phyloP scores from a whole-genome alignment of 2,329 filamentous ascomycete species.

The Rutstroemia sydowiana region DNA sequence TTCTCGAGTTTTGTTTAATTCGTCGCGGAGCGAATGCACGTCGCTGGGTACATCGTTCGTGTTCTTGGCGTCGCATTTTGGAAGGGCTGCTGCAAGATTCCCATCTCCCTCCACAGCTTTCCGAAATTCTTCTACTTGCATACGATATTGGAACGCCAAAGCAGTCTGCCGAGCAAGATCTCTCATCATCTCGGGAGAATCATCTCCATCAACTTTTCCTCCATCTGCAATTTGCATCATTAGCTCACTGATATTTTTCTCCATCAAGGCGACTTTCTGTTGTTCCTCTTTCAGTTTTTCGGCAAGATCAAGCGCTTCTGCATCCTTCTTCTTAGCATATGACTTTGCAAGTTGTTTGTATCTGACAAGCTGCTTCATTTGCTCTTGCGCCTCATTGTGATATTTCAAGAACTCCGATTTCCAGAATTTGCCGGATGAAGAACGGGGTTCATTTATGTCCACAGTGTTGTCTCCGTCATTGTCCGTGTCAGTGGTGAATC shows the following conservation, averaged over 20 bases:
- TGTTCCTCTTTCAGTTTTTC: conserved; percentile 63
- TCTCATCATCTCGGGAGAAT: conserved; percentile 42
- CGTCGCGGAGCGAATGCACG: conserved; percentile 42
- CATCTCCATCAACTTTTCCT: conserved; percentile 34
- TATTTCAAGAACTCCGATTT: conserved; percentile 71
- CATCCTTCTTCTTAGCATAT: conserved; percentile 71
- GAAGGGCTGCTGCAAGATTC: conserved; percentile 34
- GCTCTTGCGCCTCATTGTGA: conserved; percentile 60
- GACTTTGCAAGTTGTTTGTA: conserved; percentile 76
- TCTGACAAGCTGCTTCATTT: conserved; percentile 70
- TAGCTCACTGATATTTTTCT: conserved; percentile 53
- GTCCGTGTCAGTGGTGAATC: conserved; percentile 25
- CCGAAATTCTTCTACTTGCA: conserved; percentile 53
- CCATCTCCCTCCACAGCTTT: conserved; percentile 38
- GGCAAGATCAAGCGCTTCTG: conserved; percentile 58
- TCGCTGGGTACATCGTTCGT: conserved; percentile 48
- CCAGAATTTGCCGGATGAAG: conserved; percentile 72
- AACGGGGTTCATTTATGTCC: conserved; percentile 66
- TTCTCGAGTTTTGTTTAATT: conserved; percentile 45
- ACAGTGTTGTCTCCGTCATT: conserved; percentile 56
- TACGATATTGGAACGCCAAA: conserved; percentile 49
- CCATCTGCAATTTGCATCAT: conserved; percentile 44
- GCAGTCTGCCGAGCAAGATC: conserved; percentile 52
- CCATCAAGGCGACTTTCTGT: conserved; percentile 55
- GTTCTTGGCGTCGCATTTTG: conserved; percentile 43